Percentiles rank a stretch among this genome's conserved stretches.
Conservation (phyloP, 148 eudicot genomes). For the Camellia japonica region DNA sequence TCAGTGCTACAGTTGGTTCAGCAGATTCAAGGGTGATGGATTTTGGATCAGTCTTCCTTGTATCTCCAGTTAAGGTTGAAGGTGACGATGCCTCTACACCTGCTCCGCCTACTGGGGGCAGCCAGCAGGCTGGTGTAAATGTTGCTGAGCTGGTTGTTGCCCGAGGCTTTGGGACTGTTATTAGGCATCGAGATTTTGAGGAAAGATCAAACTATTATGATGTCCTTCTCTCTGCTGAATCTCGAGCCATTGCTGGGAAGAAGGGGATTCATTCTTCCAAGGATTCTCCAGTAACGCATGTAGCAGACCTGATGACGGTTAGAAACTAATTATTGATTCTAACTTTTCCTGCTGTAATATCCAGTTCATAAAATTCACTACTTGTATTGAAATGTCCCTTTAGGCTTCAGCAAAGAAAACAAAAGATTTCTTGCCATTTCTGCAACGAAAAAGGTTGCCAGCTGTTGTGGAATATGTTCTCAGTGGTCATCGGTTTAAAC, state of each 20-base stretch:
- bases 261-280: constrained; percentile 75
- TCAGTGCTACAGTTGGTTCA: constrained; percentile 36
- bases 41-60: constrained; percentile 82
- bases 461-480: constrained; percentile 91
- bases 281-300: constrained; percentile 61
- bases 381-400: constrained; percentile 7
- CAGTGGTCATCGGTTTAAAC: constrained; percentile 87
- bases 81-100: constrained; percentile 45
- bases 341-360: background rate
- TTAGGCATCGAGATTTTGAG: constrained; percentile 81
- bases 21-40: constrained; percentile 70
- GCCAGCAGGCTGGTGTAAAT: constrained; percentile 57
- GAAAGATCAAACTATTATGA: constrained; percentile 82
- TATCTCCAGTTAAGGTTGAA: constrained; percentile 56
- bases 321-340: constrained; percentile 17
- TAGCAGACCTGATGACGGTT: constrained; percentile 75
- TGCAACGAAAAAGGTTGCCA: constrained; percentile 69
- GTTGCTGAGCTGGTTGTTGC: constrained; percentile 80
- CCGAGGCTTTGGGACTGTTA: constrained; percentile 69
- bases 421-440: constrained; percentile 75
- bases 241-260: constrained; percentile 63
- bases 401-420: constrained; percentile 77
- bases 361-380: constrained; percentile 1
- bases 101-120: constrained; percentile 43
- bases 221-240: constrained; percentile 81